phyloP scores from a whole-genome alignment of 1,284 basidiomycete genomes.

The Phlebopus sp. region DNA sequence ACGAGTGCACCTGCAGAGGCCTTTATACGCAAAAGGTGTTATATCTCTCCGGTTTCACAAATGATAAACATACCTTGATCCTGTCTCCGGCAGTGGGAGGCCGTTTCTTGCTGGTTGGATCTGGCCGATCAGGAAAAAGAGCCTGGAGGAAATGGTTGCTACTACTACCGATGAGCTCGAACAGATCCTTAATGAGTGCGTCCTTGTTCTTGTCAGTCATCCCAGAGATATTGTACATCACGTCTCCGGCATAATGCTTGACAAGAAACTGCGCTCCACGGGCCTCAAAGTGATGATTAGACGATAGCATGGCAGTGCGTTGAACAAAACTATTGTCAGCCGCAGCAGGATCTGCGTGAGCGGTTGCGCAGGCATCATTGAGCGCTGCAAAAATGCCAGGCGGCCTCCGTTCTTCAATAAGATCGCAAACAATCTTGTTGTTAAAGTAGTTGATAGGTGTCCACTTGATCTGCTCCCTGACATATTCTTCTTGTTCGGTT shows the following conservation, averaged over 20 bases:
- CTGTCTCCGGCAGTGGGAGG: slow-evolving; percentile 98
- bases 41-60: slow-evolving; percentile 7
- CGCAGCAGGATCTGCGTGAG: slow-evolving; percentile 94
- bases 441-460: slow-evolving; percentile 98
- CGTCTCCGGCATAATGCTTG: slow-evolving; percentile 96
- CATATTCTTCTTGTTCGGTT: slow-evolving; percentile 99
- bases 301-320: slow-evolving; percentile 76
- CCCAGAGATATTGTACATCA: slow-evolving; percentile 95
- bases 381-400: slow-evolving; percentile 98
- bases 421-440: slow-evolving; percentile 95
- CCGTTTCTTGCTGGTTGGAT: slow-evolving; percentile 96
- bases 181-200: slow-evolving; percentile 89
- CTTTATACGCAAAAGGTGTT: slow-evolving; percentile 36
- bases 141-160: slow-evolving; percentile 83
- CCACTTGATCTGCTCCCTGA: slow-evolving; percentile 98
- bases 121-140: slow-evolving; percentile 93
- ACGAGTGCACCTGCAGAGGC: slow-evolving; percentile 91
- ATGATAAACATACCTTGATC: slow-evolving; percentile 68
- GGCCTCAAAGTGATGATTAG: slow-evolving; percentile 91
- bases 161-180: slow-evolving; percentile 84
- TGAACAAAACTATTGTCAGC: slow-evolving; percentile 98
- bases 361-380: slow-evolving; percentile 98
- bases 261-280: slow-evolving; percentile 89
- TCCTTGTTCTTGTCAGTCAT: slow-evolving; percentile 99
- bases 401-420: slow-evolving; percentile 95